These are phyloP conservation scores for Fusarium neocosmosporiellum DNA, from an alignment of 2,329 filamentous ascomycete species.

Conservation along the genomic window DNA sequence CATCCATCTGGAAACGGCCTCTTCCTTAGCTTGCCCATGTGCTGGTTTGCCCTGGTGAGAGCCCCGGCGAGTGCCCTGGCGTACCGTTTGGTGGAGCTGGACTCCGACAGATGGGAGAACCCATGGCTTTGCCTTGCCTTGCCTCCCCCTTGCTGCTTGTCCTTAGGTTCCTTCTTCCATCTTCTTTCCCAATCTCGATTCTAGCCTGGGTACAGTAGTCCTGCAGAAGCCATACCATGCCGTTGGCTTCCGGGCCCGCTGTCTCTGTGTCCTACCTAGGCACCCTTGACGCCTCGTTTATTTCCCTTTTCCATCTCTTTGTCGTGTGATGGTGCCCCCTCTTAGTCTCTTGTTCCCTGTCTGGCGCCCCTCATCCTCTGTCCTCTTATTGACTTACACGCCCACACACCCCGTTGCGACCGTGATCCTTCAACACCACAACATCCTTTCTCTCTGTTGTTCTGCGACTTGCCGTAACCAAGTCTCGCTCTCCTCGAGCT, in stretches of 20 bases:
- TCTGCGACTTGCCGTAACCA: neutral
- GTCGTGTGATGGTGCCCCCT: conserved; percentile 36
- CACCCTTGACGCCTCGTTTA: conserved; percentile 3
- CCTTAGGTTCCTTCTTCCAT: neutral
- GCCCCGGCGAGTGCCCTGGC: conserved; percentile 19
- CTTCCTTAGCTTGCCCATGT: conserved; percentile 15
- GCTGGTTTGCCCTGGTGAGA: conserved; percentile 31
- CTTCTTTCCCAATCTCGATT: conserved; percentile 6
- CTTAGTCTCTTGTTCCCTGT: conserved; percentile 12
- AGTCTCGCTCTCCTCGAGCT: conserved; percentile 1
- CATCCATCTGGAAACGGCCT: conserved; percentile 10
- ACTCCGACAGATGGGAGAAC: conserved; percentile 3
- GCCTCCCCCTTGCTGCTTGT: conserved; percentile 15
- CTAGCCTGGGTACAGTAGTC: conserved; percentile 3
- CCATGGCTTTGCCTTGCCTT: conserved; percentile 9
- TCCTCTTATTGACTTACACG: conserved; percentile 45
- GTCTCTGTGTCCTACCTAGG: neutral
- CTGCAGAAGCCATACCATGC: neutral
- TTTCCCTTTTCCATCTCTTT: conserved; percentile 13
- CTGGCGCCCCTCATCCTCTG: conserved; percentile 19
- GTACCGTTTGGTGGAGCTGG: conserved; percentile 3
- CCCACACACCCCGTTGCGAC: conserved; percentile 23
- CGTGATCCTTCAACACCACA: conserved; percentile 5
- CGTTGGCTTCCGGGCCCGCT: conserved; percentile 2
- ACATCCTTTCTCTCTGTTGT: neutral